Evolutionary conservation across 2,329 filamentous ascomycete genomes (phyloP), one percentile per base, ranked within the genome.

Genomic region (Aspergillaceae sp.): DNA sequence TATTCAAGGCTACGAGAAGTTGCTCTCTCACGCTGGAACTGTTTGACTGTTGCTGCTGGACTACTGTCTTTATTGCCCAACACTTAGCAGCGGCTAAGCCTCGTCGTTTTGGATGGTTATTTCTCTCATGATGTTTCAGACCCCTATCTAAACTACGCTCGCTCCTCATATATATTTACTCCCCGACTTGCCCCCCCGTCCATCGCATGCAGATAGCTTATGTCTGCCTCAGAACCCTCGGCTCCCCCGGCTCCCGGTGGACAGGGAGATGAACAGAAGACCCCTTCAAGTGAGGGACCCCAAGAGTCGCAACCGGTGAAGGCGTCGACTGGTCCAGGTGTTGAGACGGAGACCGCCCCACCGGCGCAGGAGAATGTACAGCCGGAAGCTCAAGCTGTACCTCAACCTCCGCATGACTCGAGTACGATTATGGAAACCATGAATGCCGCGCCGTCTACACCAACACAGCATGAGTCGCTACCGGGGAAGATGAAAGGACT

Each of bases 61-160:
- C 48, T 78, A 27, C 74, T 59, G 58, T 82, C n/a, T 53, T 80
- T 76, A 27, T 11, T 37, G 28, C 19, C 35, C 19, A 19, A 19
- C 19, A 19, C 19, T 19, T 32, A 9, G 30, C 8, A 32, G 8
- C 30, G 8, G 30, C 30, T 32, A 32, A 42, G 10, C 28, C 44
- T 7, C 11, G 32, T 28, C 29, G 27, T 19, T 27, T n/a, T 33
- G 29, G 26, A 5, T 9, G 28, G 7, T 34, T 27, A 8, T 5
- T 28, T 5, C 42, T 40, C 49, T 50, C 55, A 58, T 48, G 41
- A 58, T 62, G 56, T 56, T 51, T 52, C 54, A 54, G 58, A 56
- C 48, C 49, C 54, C 52, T 34, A 11, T 46, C 43, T 59, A 42
- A 64, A 55, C 47, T 19, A 19, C 19, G 19, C 38, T 41, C 40